Evolutionary conservation across 805 yeast species (phyloP).

Genomic region (Starmerella cellae): DNA sequence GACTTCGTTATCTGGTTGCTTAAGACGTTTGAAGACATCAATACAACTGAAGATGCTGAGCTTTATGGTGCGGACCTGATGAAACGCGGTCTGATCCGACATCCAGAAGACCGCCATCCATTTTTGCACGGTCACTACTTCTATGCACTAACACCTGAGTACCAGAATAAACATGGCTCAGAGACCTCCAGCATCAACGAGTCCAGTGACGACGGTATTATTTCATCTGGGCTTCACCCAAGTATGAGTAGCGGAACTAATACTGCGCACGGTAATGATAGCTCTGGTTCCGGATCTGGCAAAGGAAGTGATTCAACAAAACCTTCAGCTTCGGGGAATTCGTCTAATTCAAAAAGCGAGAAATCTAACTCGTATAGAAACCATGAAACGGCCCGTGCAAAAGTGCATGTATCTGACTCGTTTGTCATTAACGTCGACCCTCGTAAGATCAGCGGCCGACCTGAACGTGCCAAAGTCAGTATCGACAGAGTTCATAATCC

Average conservation of each 20-base stretch:
- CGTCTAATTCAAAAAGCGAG: not conserved
- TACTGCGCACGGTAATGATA: not conserved
- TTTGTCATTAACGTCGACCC: slow-evolving; percentile 44
- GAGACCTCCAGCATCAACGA: not conserved
- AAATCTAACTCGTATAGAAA: not conserved
- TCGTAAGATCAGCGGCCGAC: slow-evolving; percentile 51
- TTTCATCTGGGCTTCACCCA: not conserved
- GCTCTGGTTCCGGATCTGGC: not conserved
- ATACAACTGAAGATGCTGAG: slow-evolving; percentile 71
- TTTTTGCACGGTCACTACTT: slow-evolving; percentile 90
- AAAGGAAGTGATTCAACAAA: not conserved
- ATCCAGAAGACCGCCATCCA: slow-evolving; percentile 70
- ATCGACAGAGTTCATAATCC: slow-evolving; percentile 89
- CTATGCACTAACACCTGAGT: slow-evolving; percentile 55
- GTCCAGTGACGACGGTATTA: not conserved
- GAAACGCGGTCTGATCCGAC: slow-evolving; percentile 59
- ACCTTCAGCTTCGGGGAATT: not conserved
- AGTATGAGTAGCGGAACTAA: not conserved
- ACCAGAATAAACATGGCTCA: slow-evolving; percentile 21
- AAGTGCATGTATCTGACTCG: slow-evolving; percentile 15
- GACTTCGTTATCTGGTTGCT: slow-evolving; percentile 79
- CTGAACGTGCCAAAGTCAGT: slow-evolving; percentile 70
- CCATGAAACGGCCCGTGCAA: not conserved
- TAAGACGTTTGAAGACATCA: slow-evolving; percentile 64
- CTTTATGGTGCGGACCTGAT: slow-evolving; percentile 65